These are phyloP conservation scores for Talaromyces marneffei DNA, from an alignment of 2,329 filamentous ascomycete species.

Conservation along the genomic window DNA sequence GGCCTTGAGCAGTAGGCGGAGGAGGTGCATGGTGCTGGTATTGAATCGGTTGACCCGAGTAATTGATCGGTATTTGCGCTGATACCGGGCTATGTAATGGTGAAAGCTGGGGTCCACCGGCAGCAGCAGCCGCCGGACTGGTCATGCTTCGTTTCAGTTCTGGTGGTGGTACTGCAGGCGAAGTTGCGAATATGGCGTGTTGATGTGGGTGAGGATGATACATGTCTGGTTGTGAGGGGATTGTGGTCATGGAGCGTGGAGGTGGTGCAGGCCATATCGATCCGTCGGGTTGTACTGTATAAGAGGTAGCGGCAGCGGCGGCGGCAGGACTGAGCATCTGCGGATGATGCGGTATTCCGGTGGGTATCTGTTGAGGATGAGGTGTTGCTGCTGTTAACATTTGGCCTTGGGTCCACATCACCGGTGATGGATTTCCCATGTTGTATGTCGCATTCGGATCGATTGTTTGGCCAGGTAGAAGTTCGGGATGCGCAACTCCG, in stretches of 20 bases:
- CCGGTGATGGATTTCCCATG: conserved; percentile 31
- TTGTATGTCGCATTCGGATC: conserved; percentile 30
- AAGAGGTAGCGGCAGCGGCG: conserved; percentile 18
- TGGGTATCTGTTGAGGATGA: conserved; percentile 22
- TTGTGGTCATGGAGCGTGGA: conserved; percentile 20
- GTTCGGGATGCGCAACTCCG: conserved; percentile 25
- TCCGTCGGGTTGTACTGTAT: conserved; percentile 32
- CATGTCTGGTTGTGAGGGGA: conserved; percentile 12
- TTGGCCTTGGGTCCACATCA: conserved; percentile 28
- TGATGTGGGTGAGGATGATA: conserved; percentile 21
- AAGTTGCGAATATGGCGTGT: conserved; percentile 22
- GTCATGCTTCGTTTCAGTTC: conserved; percentile 36
- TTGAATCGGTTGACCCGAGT: conserved; percentile 14
- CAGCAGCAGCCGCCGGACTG: conserved; percentile 24
- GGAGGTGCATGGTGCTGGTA: conserved; percentile 11
- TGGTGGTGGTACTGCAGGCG: conserved; percentile 21
- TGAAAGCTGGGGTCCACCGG: conserved; percentile 13
- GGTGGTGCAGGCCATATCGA: conserved; percentile 34
- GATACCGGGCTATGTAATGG: conserved; percentile 22
- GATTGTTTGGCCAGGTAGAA: conserved; percentile 27
- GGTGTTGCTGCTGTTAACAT: conserved; percentile 22
- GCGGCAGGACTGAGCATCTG: conserved; percentile 25
- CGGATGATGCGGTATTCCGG: conserved; percentile 26
- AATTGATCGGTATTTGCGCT: conserved; percentile 23
- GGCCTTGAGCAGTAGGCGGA: conserved; percentile 18